Base-by-base conservation (phyloP, 257 asterid species). In the Solanum arcanum region DNA sequence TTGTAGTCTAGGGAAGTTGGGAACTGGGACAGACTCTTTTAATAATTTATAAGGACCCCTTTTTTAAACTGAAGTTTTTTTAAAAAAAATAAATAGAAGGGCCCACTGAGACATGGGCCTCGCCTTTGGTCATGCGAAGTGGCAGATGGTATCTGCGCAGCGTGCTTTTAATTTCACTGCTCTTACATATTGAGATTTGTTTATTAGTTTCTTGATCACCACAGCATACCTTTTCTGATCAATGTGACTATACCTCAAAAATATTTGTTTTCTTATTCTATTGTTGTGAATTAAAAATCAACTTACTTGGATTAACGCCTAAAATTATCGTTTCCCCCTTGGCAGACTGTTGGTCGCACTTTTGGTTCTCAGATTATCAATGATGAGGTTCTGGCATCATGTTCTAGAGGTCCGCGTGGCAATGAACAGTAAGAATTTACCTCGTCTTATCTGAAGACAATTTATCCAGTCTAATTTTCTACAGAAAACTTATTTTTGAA, bases 341-440 rank as follows among this genome's bases (percentile, higher is more conserved):
- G 92, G 92, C 95, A 97, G 98, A 90, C 94, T 29, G 92, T 92
- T 83, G 96, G 95, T 77, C 96, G 95, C 35, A 88, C 88, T 86
- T 89, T 90, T 88, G 96, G 98, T 78, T 92, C 96, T 88, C 93
- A 92, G 83, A 90, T 95, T 77, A 76, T 94, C 39, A 84, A 85
- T 88, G 96, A 94, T 88, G 98, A 93, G 91, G 94, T 97, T 88
- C 89, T 97, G 87, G 85, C 95, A 35, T 95, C 98, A 33, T 95
- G 97, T 87, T 92, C 94, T 73, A 93, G 96, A 86, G 95, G 98
- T 47, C 97, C 96, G 83, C 97, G 96, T 86, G 99, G 98, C 89
- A 94, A 92, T 84, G 97, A 94, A 93, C 98, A 97, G 98, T 95
- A 90, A 89, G 95, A 46, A 74, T 84, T 37, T 52, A 44, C 81